Conservation (phyloP, 352 stramenopile species). For the Globisporangium paroecandrum region DNA sequence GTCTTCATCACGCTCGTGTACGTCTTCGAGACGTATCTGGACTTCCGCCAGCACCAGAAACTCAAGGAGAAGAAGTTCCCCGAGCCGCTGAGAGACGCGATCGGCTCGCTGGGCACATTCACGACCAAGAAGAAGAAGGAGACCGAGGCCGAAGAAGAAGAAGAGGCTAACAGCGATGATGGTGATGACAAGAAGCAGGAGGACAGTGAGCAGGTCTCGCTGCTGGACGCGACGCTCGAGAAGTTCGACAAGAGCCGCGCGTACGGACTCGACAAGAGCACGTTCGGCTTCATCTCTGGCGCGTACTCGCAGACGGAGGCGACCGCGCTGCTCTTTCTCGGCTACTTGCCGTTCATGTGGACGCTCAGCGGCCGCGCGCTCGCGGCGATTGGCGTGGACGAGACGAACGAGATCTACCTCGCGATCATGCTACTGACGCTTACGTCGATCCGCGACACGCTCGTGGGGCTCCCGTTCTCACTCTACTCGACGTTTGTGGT, state of each 20-base stretch:
- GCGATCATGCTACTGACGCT: conserved; percentile 73
- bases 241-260: conserved; percentile 93
- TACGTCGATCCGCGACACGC: conserved; percentile 55
- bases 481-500: conserved; percentile 97
- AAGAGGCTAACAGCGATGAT: conserved; percentile 17
- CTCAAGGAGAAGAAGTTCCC: conserved; percentile 82
- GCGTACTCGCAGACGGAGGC: conserved; percentile 85
- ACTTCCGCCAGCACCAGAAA: conserved; percentile 88
- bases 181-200: background rate
- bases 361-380: conserved; percentile 72
- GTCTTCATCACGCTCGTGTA: conserved; percentile 90
- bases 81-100: conserved; percentile 43
- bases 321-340: conserved; percentile 85
- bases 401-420: conserved; percentile 79
- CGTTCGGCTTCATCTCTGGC: conserved; percentile 91
- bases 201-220: conserved; percentile 29
- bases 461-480: conserved; percentile 61
- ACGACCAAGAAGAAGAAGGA: conserved; percentile 13
- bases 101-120: conserved; percentile 46
- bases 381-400: conserved; percentile 46
- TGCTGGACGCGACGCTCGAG: conserved; percentile 81
- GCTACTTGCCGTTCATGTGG: conserved; percentile 94
- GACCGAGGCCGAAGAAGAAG: conserved; percentile 36
- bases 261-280: conserved; percentile 96
- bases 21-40: conserved; percentile 91